Conservation (phyloP, 768 basidiomycete genomes). For the Mycena vulgaris region DNA sequence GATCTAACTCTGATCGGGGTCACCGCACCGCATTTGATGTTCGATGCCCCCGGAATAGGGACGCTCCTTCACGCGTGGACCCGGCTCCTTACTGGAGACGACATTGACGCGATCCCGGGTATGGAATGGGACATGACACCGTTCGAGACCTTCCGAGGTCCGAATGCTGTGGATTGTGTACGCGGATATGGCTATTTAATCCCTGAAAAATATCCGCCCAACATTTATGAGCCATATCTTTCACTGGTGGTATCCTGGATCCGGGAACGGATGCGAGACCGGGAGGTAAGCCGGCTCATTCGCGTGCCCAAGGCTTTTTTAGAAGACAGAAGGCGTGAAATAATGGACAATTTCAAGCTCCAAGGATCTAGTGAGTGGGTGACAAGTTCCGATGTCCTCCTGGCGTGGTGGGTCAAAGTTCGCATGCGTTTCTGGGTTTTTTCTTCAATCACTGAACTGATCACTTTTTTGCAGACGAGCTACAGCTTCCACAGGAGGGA, state of each 20-base stretch:
- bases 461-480: not conserved
- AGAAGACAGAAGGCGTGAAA: not conserved
- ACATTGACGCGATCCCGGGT: constrained; percentile 14
- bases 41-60: constrained; percentile 4
- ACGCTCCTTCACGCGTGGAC: constrained; percentile 26
- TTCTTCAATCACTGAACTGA: not conserved
- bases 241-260: not conserved
- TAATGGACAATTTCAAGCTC: constrained; percentile 20
- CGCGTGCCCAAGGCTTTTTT: constrained; percentile 23
- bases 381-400: constrained; percentile 24
- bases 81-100: not conserved
- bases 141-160: not conserved
- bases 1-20: constrained; percentile 30
- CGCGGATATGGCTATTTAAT: constrained; percentile 12
- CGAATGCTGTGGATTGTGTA: not conserved
- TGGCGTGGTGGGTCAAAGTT: constrained; percentile 34
- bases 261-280: not conserved
- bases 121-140: constrained; percentile 21
- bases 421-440: not conserved
- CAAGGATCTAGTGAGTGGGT: constrained; percentile 25
- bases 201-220: not conserved
- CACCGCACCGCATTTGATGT: constrained; percentile 6
- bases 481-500: not conserved
- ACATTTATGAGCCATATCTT: not conserved
- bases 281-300: constrained; percentile 1